phyloP scores from a whole-genome alignment of 306 rosid species.

The Arachis stenosperma region DNA sequence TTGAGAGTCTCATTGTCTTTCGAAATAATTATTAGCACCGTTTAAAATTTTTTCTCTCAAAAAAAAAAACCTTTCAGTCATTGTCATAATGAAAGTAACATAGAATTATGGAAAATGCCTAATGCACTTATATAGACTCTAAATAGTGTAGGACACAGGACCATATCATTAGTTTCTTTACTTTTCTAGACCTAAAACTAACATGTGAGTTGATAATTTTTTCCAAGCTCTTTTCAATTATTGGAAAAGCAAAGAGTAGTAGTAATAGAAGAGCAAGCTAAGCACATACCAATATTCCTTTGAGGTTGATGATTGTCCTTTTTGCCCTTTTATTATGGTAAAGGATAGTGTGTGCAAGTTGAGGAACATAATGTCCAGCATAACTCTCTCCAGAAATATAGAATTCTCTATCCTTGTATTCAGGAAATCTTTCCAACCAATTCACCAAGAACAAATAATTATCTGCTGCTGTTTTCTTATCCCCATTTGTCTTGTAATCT shows the following conservation, averaged over 20 bases:
- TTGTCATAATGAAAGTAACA: slow-evolving; percentile 9
- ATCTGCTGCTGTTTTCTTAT: slow-evolving; percentile 65
- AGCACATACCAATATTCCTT: slow-evolving; percentile 76
- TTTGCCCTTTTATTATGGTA: slow-evolving; percentile 55
- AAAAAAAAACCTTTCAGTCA: neutral
- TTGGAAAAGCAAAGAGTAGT: neutral
- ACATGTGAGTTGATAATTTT: neutral
- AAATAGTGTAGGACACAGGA: neutral
- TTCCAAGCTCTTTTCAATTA: neutral
- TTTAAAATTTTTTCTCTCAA: too few relatives aligned
- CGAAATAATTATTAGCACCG: too few relatives aligned
- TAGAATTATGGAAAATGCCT: slow-evolving; percentile 9
- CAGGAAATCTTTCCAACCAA: slow-evolving; percentile 91
- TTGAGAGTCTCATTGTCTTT: too few relatives aligned
- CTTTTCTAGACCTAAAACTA: slow-evolving; percentile 1
- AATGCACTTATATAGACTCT: neutral
- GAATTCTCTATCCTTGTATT: slow-evolving; percentile 68
- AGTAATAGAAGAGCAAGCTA: neutral
- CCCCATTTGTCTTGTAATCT: slow-evolving; percentile 69
- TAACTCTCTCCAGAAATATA: slow-evolving; percentile 92
- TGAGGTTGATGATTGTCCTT: slow-evolving; percentile 68
- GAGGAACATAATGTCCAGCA: slow-evolving; percentile 96
- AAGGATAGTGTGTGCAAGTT: slow-evolving; percentile 85
- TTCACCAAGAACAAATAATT: slow-evolving; percentile 74
- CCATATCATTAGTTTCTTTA: neutral